phyloP scores from a whole-genome alignment of 2,329 filamentous ascomycete genomes.

The Truncatella angustata region DNA sequence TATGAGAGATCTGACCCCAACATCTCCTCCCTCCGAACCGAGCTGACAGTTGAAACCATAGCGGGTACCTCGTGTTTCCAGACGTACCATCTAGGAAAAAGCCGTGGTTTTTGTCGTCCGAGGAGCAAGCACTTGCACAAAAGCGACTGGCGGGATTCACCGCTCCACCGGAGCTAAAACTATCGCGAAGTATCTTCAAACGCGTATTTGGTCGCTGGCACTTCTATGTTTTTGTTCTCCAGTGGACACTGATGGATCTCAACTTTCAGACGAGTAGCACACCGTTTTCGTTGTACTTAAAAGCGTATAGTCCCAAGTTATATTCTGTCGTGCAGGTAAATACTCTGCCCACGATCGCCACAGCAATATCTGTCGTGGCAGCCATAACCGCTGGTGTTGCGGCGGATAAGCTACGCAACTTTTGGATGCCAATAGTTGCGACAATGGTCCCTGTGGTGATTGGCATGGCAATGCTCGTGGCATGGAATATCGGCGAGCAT shows the following conservation, averaged over 20 bases:
- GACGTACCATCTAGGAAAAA: constrained; percentile 36
- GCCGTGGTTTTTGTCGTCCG: constrained; percentile 31
- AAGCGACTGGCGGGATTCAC: constrained; percentile 24
- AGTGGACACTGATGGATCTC: constrained; percentile 37
- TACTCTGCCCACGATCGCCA: constrained; percentile 37
- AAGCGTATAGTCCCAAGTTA: constrained; percentile 28
- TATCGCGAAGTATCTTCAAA: constrained; percentile 33
- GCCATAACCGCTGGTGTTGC: constrained; percentile 31
- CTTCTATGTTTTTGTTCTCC: constrained; percentile 35
- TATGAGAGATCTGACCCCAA: neutral
- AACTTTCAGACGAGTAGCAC: constrained; percentile 31
- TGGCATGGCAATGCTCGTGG: constrained; percentile 31
- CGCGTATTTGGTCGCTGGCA: constrained; percentile 38
- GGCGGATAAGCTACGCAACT: constrained; percentile 32
- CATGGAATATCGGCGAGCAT: constrained; percentile 35
- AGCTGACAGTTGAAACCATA: neutral
- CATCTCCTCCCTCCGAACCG: neutral
- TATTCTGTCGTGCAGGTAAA: constrained; percentile 40
- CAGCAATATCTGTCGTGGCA: constrained; percentile 34
- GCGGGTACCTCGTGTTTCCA: constrained; percentile 44
- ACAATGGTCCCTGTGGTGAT: constrained; percentile 32
- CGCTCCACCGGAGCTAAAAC: constrained; percentile 28
- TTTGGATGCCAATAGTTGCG: constrained; percentile 31
- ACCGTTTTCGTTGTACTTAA: constrained; percentile 40
- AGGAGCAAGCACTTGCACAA: constrained; percentile 31